phyloP scores from a whole-genome alignment of 306 rosid species.

The Quercus dentata region DNA sequence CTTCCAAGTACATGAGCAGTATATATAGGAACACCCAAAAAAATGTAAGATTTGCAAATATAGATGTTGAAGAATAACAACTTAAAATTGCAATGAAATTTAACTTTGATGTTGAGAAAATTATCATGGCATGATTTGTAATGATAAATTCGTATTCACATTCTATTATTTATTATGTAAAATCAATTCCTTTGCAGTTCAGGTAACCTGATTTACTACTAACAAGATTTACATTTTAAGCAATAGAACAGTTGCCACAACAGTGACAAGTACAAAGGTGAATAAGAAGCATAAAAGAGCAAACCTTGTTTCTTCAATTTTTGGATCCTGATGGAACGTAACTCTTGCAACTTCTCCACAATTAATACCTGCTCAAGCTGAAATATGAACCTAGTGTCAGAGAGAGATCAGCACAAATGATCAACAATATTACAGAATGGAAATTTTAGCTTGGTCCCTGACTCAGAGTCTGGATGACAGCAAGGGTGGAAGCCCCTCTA shows the following conservation, averaged over 20 bases:
- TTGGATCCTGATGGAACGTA: constrained; percentile 76
- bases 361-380: constrained; percentile 81
- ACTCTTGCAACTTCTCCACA: constrained; percentile 86
- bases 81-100: neutral
- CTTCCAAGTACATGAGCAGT: no score
- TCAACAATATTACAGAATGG: neutral
- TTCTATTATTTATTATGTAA: neutral
- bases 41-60: neutral
- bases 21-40: neutral
- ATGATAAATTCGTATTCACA: neutral
- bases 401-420: neutral
- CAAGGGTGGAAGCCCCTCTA: neutral
- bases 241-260: neutral
- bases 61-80: neutral
- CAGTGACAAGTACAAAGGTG: neutral
- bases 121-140: neutral
- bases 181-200: neutral
- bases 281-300: neutral
- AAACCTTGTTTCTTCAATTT: constrained; percentile 88
- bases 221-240: neutral
- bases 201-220: neutral
- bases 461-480: neutral
- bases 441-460: neutral
- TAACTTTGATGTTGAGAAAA: neutral
- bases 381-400: constrained; percentile 13